A percentile compares a stretch with the other conserved stretches of the same genome.
phyloP scores from a whole-genome alignment of 306 rosid species.

The Calophaca sinica region DNA sequence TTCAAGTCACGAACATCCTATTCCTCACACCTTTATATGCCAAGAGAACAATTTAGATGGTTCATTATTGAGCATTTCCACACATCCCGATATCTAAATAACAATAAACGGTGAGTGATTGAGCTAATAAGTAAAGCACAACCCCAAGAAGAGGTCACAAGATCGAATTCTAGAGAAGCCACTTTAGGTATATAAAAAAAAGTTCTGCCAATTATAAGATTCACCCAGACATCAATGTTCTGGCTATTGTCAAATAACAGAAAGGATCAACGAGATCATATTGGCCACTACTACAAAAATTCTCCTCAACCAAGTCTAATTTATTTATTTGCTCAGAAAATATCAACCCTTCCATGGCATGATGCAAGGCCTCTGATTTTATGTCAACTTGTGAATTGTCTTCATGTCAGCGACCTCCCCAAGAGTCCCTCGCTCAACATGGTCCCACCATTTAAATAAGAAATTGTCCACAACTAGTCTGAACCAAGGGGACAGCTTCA shows the following conservation, averaged over 20 bases:
- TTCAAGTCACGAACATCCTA: conserved; percentile 23
- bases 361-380: conserved; percentile 1
- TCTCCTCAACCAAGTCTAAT: background rate
- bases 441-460: conserved; percentile 98
- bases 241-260: conserved; percentile 16
- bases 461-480: conserved; percentile 95
- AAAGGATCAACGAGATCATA: background rate
- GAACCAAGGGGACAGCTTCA: conserved; percentile 99
- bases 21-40: background rate
- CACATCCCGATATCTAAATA: conserved; percentile 16
- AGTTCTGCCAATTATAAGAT: conserved; percentile 1
- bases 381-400: conserved; percentile 87
- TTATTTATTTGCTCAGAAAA: conserved; percentile 56
- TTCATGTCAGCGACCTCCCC: conserved; percentile 83
- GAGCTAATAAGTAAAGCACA: no score
- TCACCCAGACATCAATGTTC: conserved; percentile 25
- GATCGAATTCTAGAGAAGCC: no score
- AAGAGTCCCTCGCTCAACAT: conserved; percentile 76
- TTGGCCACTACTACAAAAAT: conserved; percentile 19
- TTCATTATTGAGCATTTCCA: conserved; percentile 8
- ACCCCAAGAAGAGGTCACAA: no score
- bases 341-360: conserved; percentile 21
- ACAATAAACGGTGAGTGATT: background rate
- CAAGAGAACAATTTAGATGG: background rate
- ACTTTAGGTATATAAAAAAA: background rate